These are phyloP conservation scores for Lichtheimia ornata DNA, from an alignment of 371 early-diverging fungal genomes.

Conservation along the genomic window DNA sequence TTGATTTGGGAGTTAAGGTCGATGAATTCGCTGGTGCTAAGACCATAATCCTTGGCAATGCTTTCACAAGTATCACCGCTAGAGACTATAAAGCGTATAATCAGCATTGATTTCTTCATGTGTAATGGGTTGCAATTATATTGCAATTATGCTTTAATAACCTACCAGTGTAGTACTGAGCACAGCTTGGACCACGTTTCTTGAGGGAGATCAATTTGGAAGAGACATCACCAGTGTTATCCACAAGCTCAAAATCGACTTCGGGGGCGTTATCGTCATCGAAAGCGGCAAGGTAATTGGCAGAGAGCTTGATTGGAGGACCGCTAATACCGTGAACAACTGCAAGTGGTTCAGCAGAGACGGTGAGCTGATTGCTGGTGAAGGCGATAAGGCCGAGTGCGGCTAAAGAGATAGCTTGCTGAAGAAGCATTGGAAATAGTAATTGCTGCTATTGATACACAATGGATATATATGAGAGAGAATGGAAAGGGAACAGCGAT, in stretches of 20 bases:
- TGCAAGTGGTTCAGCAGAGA: slow-evolving; percentile 1
- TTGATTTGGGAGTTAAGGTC: slow-evolving; percentile 37
- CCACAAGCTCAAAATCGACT: slow-evolving; percentile 22
- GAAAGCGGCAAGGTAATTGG: slow-evolving; percentile 17
- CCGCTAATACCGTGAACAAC: slow-evolving; percentile 10
- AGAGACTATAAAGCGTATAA: slow-evolving; percentile 17
- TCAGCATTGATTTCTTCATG: background rate
- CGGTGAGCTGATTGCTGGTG: slow-evolving; percentile 9
- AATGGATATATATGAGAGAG: slow-evolving; percentile 6
- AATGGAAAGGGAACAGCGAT: background rate
- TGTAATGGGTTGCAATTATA: slow-evolving; percentile 1
- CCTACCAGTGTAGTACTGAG: slow-evolving; percentile 24
- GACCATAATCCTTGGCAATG: slow-evolving; percentile 25
- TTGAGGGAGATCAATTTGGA: slow-evolving; percentile 9
- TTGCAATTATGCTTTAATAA: background rate
- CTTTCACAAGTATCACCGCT: slow-evolving; percentile 33
- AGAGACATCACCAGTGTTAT: slow-evolving; percentile 9
- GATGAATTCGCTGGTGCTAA: slow-evolving; percentile 21
- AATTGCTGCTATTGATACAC: slow-evolving; percentile 12
- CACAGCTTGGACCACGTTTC: slow-evolving; percentile 22
- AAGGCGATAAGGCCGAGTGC: slow-evolving; percentile 20
- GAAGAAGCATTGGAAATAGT: slow-evolving; percentile 11
- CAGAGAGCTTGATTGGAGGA: slow-evolving; percentile 9
- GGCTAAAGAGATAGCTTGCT: slow-evolving; percentile 20
- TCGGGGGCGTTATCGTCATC: slow-evolving; percentile 15